These are phyloP conservation scores for Amauroascus verrucosus DNA, from an alignment of 2,329 filamentous ascomycete genomes.

Conservation along the genomic window DNA sequence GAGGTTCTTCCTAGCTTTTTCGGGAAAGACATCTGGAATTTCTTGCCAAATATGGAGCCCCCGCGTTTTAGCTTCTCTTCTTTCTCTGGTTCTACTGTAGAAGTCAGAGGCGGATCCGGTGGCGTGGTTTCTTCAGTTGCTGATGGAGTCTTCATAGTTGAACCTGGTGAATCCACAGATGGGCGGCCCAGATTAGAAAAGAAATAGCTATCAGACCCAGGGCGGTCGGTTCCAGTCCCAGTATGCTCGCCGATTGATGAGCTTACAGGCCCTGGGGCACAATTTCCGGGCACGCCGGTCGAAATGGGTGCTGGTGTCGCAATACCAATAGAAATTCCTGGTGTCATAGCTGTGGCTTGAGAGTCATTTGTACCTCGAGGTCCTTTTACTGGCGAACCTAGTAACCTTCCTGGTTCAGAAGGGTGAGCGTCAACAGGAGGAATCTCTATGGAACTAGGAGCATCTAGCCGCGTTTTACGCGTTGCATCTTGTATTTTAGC, in stretches of 20 bases:
- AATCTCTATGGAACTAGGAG: slow-evolving; percentile 52
- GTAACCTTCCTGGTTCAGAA: background rate
- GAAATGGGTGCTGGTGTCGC: slow-evolving; percentile 50
- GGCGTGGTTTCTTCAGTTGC: slow-evolving; percentile 16
- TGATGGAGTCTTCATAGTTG: slow-evolving; percentile 27
- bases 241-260: slow-evolving; percentile 25
- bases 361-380: slow-evolving; percentile 53
- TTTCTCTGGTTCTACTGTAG: slow-evolving; percentile 33
- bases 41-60: slow-evolving; percentile 64
- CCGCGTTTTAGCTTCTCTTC: slow-evolving; percentile 47
- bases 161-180: slow-evolving; percentile 21
- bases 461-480: slow-evolving; percentile 45
- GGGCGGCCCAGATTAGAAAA: slow-evolving; percentile 7
- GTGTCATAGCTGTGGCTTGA: slow-evolving; percentile 55
- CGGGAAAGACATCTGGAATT: slow-evolving; percentile 64
- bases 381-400: slow-evolving; percentile 34
- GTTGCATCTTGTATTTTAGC: slow-evolving; percentile 51
- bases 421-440: slow-evolving; percentile 26
- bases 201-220: slow-evolving; percentile 15
- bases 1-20: slow-evolving; percentile 68
- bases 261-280: slow-evolving; percentile 25
- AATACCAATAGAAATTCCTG: slow-evolving; percentile 66
- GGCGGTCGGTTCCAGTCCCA: background rate
- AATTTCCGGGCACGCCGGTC: slow-evolving; percentile 20
- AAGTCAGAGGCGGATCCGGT: background rate